These are phyloP conservation scores for Phalaenopsis hybrid DNA, from an alignment of 116 monocot genomes.

Conservation along the genomic window DNA sequence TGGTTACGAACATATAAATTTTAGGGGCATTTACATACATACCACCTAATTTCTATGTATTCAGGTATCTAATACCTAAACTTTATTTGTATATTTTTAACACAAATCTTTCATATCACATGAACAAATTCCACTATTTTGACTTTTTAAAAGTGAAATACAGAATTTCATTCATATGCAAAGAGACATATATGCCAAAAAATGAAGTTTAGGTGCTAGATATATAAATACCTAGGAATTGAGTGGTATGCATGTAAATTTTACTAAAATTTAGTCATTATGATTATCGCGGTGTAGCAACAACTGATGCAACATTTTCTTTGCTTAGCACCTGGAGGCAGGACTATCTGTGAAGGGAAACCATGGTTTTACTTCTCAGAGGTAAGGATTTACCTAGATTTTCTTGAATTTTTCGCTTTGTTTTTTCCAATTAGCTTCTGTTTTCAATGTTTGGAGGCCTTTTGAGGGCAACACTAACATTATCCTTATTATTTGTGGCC, in stretches of 20 bases:
- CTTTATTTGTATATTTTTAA: not conserved
- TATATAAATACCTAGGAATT: too few species aligned
- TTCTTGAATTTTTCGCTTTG: not conserved
- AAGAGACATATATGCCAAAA: too few species aligned
- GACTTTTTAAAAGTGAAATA: too few species aligned
- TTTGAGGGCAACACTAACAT: not conserved
- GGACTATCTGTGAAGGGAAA: constrained; percentile 65
- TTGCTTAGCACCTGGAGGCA: constrained; percentile 69
- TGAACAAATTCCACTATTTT: not conserved
- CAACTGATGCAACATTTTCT: constrained; percentile 4
- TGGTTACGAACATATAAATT: not conserved
- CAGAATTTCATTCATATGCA: not conserved
- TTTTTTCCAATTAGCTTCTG: not conserved
- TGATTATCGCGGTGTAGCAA: not conserved
- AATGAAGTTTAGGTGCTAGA: too few species aligned
- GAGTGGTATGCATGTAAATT: too few species aligned
- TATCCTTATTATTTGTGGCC: not conserved
- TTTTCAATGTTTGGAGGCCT: not conserved
- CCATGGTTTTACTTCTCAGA: constrained; percentile 41
- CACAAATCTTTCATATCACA: not conserved
- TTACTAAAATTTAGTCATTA: too few species aligned
- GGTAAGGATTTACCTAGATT: not conserved
- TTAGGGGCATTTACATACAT: not conserved
- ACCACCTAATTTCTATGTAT: not conserved
- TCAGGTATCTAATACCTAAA: not conserved